Evolutionary conservation across 2,329 filamentous ascomycete genomes (phyloP).

Genomic region (Paracamarosporium sp.): DNA sequence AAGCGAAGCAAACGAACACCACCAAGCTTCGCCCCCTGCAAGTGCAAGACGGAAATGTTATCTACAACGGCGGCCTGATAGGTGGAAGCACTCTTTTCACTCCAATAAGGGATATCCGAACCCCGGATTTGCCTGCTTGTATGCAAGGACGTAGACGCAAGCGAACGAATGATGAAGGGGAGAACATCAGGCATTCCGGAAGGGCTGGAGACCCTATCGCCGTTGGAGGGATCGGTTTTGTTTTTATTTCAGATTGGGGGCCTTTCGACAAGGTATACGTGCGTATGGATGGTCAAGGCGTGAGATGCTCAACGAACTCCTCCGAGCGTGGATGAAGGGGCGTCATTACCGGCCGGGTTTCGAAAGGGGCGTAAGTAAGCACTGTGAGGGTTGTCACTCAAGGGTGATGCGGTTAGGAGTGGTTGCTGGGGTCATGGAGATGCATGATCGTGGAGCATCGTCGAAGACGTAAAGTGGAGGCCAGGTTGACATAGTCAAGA

Average conservation of each 20-base stretch:
- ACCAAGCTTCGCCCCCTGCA: neutral
- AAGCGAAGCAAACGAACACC: too few species aligned
- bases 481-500: too few species aligned
- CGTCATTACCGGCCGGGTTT: conserved; percentile 2
- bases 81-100: neutral
- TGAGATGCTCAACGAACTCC: neutral
- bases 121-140: neutral
- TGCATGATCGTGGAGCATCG: neutral
- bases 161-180: neutral
- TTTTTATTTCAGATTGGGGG: neutral
- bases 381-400: neutral
- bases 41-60: neutral
- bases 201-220: neutral
- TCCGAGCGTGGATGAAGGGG: neutral
- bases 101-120: neutral
- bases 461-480: too few species aligned
- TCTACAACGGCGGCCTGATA: neutral
- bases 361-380: neutral
- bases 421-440: neutral
- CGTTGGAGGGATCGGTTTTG: neutral
- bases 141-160: neutral
- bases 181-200: neutral
- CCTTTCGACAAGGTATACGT: neutral
- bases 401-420: neutral
- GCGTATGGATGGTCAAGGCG: neutral